Evolutionary conservation across 2,329 filamentous ascomycete species (phyloP), one percentile per base, ranked within the genome.

Genomic region (Coniochaeta sp.): DNA sequence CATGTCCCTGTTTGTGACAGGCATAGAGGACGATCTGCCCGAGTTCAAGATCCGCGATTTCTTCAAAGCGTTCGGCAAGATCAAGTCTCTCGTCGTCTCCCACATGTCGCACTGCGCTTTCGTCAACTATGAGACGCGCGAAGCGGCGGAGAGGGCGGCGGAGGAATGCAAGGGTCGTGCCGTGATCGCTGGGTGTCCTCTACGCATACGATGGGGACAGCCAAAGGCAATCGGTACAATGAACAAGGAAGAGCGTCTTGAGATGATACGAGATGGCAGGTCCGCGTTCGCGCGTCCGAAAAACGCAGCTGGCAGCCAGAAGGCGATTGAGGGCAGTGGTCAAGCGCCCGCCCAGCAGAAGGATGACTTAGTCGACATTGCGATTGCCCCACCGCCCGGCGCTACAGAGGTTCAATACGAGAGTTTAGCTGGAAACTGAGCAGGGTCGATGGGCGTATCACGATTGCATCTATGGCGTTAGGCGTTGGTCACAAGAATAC

Each of bases 31-130:
- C 71, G 95, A 99, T 69, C 80, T 99, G 7, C 93, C 93, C 1
- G 95, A 99, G 74, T 88, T 93, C 74, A 92, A 93, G 68, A 81
- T 99, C 28, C 89, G 95, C 56, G 89, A 91, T 2, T 95, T 96
- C 74, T 99, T 99, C 78, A 86, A 91, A 62, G 84, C 85, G 19
- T 92, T 93, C 68, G 95, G 95, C 64, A 91, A 93, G 70, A 88
- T 99, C 62, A 90, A 95, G 68, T 97, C 92, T 28, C 78, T 99
- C 17, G 89, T 99, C 40, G 98, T 95, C 74, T 97, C 93, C 7
- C 95, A 99, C 76, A 92, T 96, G 78, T 93, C 93, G 17, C 95
- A 98, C 71, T 98, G 93, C 73, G 95, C 95, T 1, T 99, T 98
- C 71, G 81, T 99, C 76, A 99, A 99, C 76, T 99, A 91, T 72